A percentile compares a stretch with the other conserved stretches of the same genome.
These are phyloP conservation scores for Plasmopara muralis DNA, from an alignment of 352 stramenopile genomes.

Conservation along the genomic window DNA sequence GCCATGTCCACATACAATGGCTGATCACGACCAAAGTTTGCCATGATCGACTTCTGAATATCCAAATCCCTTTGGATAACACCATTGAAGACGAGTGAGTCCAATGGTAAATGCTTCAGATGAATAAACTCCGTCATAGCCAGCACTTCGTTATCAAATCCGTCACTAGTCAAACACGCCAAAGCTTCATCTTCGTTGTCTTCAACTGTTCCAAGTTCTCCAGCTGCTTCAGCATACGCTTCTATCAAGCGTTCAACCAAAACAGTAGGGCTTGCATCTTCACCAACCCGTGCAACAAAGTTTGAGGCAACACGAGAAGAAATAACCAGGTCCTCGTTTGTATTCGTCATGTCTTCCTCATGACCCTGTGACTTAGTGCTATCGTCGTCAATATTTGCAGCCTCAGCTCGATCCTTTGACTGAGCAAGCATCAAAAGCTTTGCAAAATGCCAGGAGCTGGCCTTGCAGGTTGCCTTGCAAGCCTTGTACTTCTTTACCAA, in stretches of 20 bases:
- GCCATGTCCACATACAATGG: conserved; percentile 62
- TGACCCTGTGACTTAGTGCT: conserved; percentile 10
- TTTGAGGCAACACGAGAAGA: conserved; percentile 33
- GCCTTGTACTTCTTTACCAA: conserved; percentile 41
- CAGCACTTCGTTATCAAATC: conserved; percentile 53
- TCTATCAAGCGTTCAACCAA: conserved; percentile 54
- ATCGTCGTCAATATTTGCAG: conserved; percentile 8
- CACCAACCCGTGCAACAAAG: conserved; percentile 47
- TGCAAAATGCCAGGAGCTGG: conserved; percentile 67
- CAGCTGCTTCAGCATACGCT: conserved; percentile 51
- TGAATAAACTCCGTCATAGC: conserved; percentile 73
- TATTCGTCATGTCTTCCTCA: conserved; percentile 8
- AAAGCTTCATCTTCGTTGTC: conserved; percentile 47
- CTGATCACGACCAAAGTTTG: conserved; percentile 76
- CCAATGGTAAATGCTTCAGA: conserved; percentile 72
- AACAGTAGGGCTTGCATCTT: conserved; percentile 34
- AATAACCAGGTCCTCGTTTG: conserved; percentile 12
- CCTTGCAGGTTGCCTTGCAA: conserved; percentile 32
- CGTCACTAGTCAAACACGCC: conserved; percentile 32
- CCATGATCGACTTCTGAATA: conserved; percentile 70
- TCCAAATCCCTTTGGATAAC: conserved; percentile 63
- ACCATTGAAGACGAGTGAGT: conserved; percentile 82
- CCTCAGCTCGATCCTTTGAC: conserved; percentile 38
- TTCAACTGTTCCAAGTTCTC: conserved; percentile 21
- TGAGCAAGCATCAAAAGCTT: conserved; percentile 70